These are phyloP conservation scores for Lentinula raphanica DNA, from an alignment of 768 basidiomycete species.

Conservation along the genomic window DNA sequence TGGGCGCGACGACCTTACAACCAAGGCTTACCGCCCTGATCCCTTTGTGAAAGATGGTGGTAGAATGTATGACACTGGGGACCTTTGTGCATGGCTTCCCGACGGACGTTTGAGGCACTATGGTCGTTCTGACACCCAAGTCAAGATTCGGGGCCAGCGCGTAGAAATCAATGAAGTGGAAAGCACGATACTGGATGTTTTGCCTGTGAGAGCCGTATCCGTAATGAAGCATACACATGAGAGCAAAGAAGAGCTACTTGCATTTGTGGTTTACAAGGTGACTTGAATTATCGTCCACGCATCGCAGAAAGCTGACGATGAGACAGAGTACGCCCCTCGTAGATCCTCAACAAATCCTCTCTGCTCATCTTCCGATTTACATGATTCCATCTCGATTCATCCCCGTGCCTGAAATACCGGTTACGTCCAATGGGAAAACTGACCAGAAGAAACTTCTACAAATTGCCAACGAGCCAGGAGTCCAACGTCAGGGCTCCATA, in stretches of 20 bases:
- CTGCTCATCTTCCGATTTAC: background rate
- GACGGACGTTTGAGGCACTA: slow-evolving; percentile 26
- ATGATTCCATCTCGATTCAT: background rate
- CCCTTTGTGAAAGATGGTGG: slow-evolving; percentile 24
- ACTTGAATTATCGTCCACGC: background rate
- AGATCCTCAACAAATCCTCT: background rate
- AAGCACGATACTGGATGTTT: slow-evolving; percentile 12
- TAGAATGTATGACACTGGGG: slow-evolving; percentile 26
- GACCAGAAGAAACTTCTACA: background rate
- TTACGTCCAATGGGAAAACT: background rate
- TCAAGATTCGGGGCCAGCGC: slow-evolving; percentile 28
- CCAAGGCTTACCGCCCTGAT: slow-evolving; percentile 20
- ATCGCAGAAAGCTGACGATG: background rate
- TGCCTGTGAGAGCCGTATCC: background rate
- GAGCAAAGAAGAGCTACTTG: background rate
- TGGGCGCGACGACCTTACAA: slow-evolving; percentile 23
- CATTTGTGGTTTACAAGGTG: background rate
- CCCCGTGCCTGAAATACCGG: background rate
- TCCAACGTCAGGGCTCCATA: background rate
- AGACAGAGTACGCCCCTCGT: background rate
- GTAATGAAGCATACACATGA: background rate
- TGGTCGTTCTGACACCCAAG: slow-evolving; percentile 27
- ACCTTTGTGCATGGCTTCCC: slow-evolving; percentile 20
- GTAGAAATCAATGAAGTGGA: slow-evolving; percentile 29
- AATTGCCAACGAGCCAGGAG: background rate